Base-by-base conservation (phyloP, 441 rosid species). In the Arabidopsis hybrid region DNA sequence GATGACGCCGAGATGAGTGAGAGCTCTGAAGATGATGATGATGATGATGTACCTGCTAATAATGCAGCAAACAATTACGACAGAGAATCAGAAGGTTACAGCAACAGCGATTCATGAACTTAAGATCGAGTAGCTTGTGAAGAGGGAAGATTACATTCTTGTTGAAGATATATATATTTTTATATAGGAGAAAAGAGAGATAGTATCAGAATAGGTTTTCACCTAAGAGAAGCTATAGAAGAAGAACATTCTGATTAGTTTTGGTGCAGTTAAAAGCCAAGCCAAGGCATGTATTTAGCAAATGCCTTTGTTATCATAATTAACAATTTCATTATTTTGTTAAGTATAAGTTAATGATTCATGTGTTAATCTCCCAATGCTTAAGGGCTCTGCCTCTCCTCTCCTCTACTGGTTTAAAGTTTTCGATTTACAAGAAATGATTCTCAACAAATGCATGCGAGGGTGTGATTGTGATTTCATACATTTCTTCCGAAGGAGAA, bases 11-110 rank as follows among this genome's bases (percentile, higher is more conserved):
- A 83, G 18, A 75, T 82, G 77, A 87, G 89, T 51, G 93, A 86
- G 43, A 90, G 86, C 46, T 94, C 93, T 7, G 94, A 87, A 32
- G n/a, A n/a, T n/a, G n/a, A n/a, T n/a, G n/a, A n/a, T n/a, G 88
- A 76, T 56, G 78, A 62, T 12, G 84, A 72, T 36, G 60, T 71
- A 14, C 72, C 68, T 63, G 29, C 51, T 32, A 73, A 47, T 56
- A 67, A 72, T n/a, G 87, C 83, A 50, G 90, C 67, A 1, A 60
- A 73, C 12, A 90, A 84, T 77, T 85, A 80, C 0, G 56, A 62
- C 56, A 39, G 65, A 55, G 81, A 72, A 16, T 72, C 77, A 53
- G 77, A 77, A 43, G 77, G 52, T 61, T 72, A 72, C 61, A 78
- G 77, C 56, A 78, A 78, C 74, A 72, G 77, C 38, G 70, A 73